Evolutionary conservation across 2,329 filamentous ascomycete genomes (phyloP).

Genomic region (Phialocephala sp.): DNA sequence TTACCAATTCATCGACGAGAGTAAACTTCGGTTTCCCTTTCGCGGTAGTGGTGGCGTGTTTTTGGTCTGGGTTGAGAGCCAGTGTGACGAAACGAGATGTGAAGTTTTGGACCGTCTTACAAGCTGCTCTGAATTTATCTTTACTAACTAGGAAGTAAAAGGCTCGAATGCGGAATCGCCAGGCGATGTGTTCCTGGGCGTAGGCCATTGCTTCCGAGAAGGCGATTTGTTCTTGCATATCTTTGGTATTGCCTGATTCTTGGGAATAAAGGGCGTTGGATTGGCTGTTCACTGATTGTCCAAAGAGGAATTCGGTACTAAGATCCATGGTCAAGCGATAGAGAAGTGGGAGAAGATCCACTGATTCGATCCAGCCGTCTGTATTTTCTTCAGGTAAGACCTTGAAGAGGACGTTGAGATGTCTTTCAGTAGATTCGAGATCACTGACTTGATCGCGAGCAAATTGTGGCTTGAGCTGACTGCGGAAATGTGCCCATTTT

Average conservation of each 20-base stretch:
- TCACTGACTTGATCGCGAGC: conserved; percentile 42
- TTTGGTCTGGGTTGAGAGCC: conserved; percentile 34
- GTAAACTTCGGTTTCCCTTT: conserved; percentile 43
- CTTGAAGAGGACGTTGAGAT: conserved; percentile 52
- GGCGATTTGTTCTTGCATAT: conserved; percentile 37
- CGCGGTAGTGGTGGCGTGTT: conserved; percentile 38
- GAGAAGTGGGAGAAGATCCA: conserved; percentile 63
- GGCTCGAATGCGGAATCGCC: conserved; percentile 39
- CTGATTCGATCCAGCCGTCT: conserved; percentile 42
- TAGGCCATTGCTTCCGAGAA: conserved; percentile 48
- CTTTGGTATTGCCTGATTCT: conserved; percentile 28
- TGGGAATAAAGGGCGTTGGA: conserved; percentile 47
- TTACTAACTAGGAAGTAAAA: conserved; percentile 39
- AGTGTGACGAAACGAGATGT: conserved; percentile 37
- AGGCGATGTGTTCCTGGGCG: conserved; percentile 43
- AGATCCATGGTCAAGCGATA: conserved; percentile 63
- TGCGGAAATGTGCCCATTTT: conserved; percentile 46
- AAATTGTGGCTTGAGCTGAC: conserved; percentile 48
- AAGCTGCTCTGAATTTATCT: conserved; percentile 40
- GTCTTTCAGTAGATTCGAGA: conserved; percentile 50
- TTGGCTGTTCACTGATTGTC: conserved; percentile 54
- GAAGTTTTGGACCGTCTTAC: conserved; percentile 36
- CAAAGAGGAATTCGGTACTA: conserved; percentile 63
- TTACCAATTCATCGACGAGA: conserved; percentile 55
- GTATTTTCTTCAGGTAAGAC: conserved; percentile 31